Evolutionary conservation across 352 stramenopile genomes (phyloP).

Genomic region (Globisporangium parvum): DNA sequence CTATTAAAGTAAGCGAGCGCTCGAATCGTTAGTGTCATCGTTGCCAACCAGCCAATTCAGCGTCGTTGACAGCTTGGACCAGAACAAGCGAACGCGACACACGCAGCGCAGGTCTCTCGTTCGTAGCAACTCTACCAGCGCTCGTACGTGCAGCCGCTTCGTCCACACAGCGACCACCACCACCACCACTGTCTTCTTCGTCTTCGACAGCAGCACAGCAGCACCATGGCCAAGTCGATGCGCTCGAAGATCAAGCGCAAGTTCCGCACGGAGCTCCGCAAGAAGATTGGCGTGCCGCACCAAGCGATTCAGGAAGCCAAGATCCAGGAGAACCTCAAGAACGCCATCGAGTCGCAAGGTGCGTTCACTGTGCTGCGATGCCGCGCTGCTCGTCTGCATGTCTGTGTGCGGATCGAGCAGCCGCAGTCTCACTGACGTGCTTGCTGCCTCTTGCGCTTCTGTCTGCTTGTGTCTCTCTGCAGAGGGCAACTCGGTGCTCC

Average conservation of each 20-base stretch:
- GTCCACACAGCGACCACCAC: no score
- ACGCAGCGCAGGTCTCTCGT: no score
- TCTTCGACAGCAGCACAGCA: background rate
- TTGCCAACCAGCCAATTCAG: no score
- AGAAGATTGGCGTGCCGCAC: constrained; percentile 76
- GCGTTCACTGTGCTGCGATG: background rate
- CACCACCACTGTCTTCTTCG: background rate
- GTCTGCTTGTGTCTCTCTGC: no score
- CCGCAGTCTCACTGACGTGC: background rate
- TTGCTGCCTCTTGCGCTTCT: background rate
- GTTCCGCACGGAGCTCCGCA: constrained; percentile 82
- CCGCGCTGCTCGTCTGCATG: background rate
- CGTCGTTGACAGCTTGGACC: no score
- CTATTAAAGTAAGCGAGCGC: no score
- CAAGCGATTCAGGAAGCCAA: constrained; percentile 62
- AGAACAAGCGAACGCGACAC: no score
- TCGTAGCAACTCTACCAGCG: no score
- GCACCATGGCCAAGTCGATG: constrained; percentile 82
- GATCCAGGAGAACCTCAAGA: constrained; percentile 85
- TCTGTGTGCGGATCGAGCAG: no score
- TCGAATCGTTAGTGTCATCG: no score
- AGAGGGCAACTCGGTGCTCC: constrained; percentile 47
- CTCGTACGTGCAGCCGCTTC: no score
- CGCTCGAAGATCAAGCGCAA: constrained; percentile 88
- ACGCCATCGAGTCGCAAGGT: constrained; percentile 66